Evolutionary conservation across 2,329 filamentous ascomycete genomes (phyloP).

Genomic region (Tympanopsis confertula): DNA sequence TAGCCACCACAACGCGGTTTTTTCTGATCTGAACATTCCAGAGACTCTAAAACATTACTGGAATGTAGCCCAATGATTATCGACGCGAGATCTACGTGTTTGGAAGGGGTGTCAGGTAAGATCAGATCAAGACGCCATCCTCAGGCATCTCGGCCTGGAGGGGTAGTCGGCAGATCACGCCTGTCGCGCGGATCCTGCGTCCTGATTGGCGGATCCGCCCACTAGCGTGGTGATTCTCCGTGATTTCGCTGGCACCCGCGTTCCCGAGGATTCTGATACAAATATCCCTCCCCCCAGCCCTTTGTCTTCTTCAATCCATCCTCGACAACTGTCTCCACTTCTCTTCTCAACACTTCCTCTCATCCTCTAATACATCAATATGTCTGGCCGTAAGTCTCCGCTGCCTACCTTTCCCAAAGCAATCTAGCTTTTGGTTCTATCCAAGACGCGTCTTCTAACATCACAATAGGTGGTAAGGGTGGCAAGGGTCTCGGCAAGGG

Average conservation of each 20-base stretch:
- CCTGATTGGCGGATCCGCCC: not conserved
- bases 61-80: no score
- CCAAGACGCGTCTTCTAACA: not conserved
- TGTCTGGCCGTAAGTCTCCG: slow-evolving; percentile 1
- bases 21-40: no score
- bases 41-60: no score
- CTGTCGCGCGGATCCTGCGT: not conserved
- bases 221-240: slow-evolving; percentile 1
- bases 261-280: not conserved
- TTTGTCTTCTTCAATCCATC: not conserved
- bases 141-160: no score
- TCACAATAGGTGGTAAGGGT: slow-evolving; percentile 54
- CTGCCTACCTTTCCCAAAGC: not conserved
- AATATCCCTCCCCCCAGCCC: not conserved
- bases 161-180: not conserved
- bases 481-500: slow-evolving; percentile 98
- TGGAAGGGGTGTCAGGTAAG: no score
- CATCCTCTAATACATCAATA: no score
- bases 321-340: not conserved
- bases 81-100: no score
- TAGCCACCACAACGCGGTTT: no score
- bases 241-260: not conserved
- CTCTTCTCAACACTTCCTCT: not conserved
- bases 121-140: no score
- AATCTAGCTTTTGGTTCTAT: not conserved